Base-by-base conservation (phyloP, 2,329 filamentous ascomycete species). In the Scytalidium sp. region DNA sequence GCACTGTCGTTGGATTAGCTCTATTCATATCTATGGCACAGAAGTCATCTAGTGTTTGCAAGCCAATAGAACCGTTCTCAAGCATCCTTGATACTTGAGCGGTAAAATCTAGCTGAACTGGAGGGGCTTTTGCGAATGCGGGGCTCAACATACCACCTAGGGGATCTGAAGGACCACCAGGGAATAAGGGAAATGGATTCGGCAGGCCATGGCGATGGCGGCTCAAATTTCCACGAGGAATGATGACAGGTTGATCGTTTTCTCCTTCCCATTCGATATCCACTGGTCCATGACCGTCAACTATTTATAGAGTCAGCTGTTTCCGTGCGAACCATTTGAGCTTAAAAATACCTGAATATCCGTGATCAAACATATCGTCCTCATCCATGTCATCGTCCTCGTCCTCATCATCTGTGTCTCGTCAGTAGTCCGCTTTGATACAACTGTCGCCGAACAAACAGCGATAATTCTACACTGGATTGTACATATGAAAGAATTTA, bases 341-440 rank as follows among this genome's bases (percentile, higher is more conserved):
- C 10, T 11, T 19, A 36, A 27, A 41, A 10, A 20, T 72, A 82
- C 79, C 72, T 50, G 78, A 74, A 66, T 79, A 81, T 25, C 77
- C 76, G 20, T 81, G 79, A 52, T 83, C 80, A 53, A 82, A 84
- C 60, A 83, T 83, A 48, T 84, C 79, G 19, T 83, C 81, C 45
- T 90, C 87, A 41, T 85, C 84, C 57, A 87, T 79, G 15, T 83
- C 81, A 23, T 83, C 81, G 19, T 85, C 82, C 41, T 85, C 84
- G 39, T 88, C 86, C 17, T 88, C 85, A 43, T 90, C 88, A n/a
- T 76, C 77, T 55, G 42, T 45, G 50, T 40, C 23, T n/a, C 45
- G 9, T 60, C 45, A 65, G 58, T 66, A 55, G 63, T 19, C 17
- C 13, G n/a, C 6, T 7, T 41, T 44, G 11, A 11, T 49, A 6